A percentile compares a stretch with the other conserved stretches of the same genome.
Conservation (phyloP, 1,284 basidiomycete genomes). For the Rhodotorula sp. region DNA sequence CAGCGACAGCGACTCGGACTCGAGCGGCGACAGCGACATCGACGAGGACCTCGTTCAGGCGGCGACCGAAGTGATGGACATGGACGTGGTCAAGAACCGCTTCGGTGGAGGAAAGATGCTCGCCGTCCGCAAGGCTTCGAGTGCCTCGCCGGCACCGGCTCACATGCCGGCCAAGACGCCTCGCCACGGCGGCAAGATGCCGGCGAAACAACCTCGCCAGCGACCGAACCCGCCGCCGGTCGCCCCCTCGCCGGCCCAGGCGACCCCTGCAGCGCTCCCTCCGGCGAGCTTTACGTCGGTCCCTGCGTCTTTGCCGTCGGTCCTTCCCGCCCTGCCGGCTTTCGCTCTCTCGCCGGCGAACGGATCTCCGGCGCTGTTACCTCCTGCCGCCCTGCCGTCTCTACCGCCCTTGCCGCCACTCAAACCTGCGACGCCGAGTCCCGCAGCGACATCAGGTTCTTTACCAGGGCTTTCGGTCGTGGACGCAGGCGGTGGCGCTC, state of each 20-base stretch:
- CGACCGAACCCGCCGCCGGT: not conserved
- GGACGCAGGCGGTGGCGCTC: not conserved
- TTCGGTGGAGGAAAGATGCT: conserved; percentile 11
- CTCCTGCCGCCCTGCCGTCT: not conserved
- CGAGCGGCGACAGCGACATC: conserved; percentile 2
- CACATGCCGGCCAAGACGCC: not conserved
- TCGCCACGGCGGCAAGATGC: conserved; percentile 6
- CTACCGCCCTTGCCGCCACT: conserved; percentile 6
- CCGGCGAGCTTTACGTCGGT: not conserved
- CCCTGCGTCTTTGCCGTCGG: not conserved
- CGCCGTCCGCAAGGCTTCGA: not conserved
- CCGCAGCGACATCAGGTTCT: not conserved
- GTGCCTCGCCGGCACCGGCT: not conserved
- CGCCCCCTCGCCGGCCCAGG: not conserved
- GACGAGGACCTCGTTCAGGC: conserved; percentile 16
- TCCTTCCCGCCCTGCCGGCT: not conserved
- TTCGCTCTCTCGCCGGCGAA: not conserved
- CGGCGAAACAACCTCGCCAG: conserved; percentile 5
- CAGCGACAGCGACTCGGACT: conserved; percentile 9
- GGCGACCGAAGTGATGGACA: not conserved
- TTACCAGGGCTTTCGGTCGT: not conserved
- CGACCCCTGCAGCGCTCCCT: not conserved
- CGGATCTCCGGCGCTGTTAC: not conserved
- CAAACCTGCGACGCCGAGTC: not conserved
- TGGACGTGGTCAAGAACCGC: not conserved